Base-by-base conservation (phyloP, 2,329 filamentous ascomycete species). In the Beauveria caledonica region DNA sequence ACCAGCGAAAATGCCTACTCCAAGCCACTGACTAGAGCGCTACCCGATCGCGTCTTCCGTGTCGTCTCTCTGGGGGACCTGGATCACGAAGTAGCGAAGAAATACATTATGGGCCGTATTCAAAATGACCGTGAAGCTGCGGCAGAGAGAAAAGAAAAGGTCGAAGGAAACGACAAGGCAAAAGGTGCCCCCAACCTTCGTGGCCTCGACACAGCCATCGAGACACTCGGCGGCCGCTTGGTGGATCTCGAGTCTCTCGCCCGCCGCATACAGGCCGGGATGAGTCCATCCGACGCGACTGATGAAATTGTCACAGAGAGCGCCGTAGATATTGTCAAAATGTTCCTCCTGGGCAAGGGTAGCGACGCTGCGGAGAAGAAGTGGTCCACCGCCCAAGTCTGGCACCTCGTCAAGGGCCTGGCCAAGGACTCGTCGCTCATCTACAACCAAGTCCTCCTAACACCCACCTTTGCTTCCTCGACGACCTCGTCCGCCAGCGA, bases 231-330 rank as follows among this genome's bases (percentile, higher is more conserved):
- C 23, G 94, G 94, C 2, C 89, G 94, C 3, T 81, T 99, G n/a
- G 96, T 92, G 0, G 94, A 99, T 69, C 86, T 99, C 21, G 93
- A 97, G 70, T 95, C 94, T 69, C 84, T 99, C 48, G 89, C 92
- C n/a, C 86, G 93, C 40, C 84, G 94, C 19, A 88, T 99, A 67
- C 90, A 91, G 74, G 86, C 88, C 1, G 93, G 94, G 17, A 92
- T 97, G 71, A 88, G 82, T 2, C 94, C 94, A 0, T 82, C 81
- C 64, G 81, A 88, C 66, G 94, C 94, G 3, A 87, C 97, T 2
- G 79, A 86, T 23, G 92, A 96, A 64, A 97, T 99, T 63, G 88
- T 96, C 58, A 86, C 90, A 59, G 91, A 96, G 69, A 89, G 88
- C 19, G 89, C 92, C 0, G 90, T 89, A 0, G 94, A 97, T 69